Evolutionary conservation across 2,329 filamentous ascomycete genomes (phyloP).

Genomic region (Colletotrichum lini): DNA sequence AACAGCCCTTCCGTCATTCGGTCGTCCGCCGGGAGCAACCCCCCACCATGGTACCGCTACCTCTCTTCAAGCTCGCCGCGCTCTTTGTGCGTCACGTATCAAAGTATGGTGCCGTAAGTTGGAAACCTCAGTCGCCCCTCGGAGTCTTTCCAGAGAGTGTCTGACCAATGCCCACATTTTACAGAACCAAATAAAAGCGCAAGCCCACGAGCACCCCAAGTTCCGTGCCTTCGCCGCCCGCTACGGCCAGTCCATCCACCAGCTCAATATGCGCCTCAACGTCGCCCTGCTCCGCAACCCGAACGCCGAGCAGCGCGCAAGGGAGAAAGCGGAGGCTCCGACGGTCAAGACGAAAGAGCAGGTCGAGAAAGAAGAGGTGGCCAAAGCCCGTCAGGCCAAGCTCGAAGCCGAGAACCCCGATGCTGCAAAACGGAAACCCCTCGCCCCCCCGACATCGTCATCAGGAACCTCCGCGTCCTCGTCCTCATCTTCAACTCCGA

Average conservation of each 20-base stretch:
- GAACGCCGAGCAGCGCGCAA: conserved; percentile 70
- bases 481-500: not conserved
- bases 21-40: conserved; percentile 22
- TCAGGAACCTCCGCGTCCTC: not conserved
- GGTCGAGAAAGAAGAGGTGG: conserved; percentile 66
- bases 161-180: not conserved
- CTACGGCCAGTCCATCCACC: conserved; percentile 76
- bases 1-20: conserved; percentile 15
- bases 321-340: conserved; percentile 73
- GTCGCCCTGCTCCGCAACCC: conserved; percentile 72
- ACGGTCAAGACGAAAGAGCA: conserved; percentile 78
- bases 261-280: conserved; percentile 76
- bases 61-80: conserved; percentile 76
- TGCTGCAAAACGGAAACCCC: conserved; percentile 10
- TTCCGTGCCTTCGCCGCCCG: conserved; percentile 73
- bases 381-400: conserved; percentile 56
- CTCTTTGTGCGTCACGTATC: conserved; percentile 77
- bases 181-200: conserved; percentile 77
- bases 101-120: conserved; percentile 77
- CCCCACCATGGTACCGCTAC: conserved; percentile 72
- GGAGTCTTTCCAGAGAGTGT: not conserved
- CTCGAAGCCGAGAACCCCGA: conserved; percentile 46
- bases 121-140: not conserved
- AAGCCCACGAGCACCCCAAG: conserved; percentile 74
- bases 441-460: not conserved